Conservation (phyloP, 768 basidiomycete genomes). For the Hygrocybe coccinea region DNA sequence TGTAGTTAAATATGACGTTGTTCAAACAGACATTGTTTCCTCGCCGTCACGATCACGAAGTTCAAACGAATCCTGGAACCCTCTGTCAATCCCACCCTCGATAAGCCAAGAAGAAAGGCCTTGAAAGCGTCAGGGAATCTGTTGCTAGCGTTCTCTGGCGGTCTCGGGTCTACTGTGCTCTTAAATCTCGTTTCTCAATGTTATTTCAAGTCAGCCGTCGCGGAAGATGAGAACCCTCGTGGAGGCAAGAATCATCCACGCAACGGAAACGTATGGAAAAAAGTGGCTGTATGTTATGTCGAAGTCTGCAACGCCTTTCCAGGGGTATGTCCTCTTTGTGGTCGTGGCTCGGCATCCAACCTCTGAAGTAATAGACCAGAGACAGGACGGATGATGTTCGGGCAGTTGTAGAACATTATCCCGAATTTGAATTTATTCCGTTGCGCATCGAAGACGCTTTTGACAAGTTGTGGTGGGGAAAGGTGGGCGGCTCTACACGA, state of each 20-base stretch:
- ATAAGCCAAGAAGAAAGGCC: conserved; percentile 51
- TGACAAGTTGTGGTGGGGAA: conserved; percentile 60
- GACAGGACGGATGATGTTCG: conserved; percentile 53
- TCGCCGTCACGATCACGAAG: conserved; percentile 54
- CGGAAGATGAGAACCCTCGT: conserved; percentile 29
- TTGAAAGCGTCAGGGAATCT: conserved; percentile 67
- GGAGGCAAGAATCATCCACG: conserved; percentile 68
- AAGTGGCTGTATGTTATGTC: conserved; percentile 61
- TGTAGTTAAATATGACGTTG: neutral
- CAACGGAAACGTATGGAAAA: conserved; percentile 57
- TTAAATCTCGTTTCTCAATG: conserved; percentile 61
- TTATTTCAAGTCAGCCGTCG: conserved; percentile 42
- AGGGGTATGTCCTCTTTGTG: conserved; percentile 40
- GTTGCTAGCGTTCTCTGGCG: conserved; percentile 71
- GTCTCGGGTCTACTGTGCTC: conserved; percentile 68
- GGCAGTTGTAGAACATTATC: conserved; percentile 43
- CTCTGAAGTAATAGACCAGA: conserved; percentile 38
- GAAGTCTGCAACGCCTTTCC: conserved; percentile 60
- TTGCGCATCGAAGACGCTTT: conserved; percentile 74
- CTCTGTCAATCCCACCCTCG: conserved; percentile 50
- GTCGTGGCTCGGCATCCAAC: conserved; percentile 5
- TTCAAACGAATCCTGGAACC: conserved; percentile 66
- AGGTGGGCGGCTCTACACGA: conserved; percentile 30
- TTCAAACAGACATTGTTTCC: conserved; percentile 55
- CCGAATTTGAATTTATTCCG: conserved; percentile 52